Base-by-base conservation (phyloP, 2,329 filamentous ascomycete species). In the Zymoseptoria ardabiliae region DNA sequence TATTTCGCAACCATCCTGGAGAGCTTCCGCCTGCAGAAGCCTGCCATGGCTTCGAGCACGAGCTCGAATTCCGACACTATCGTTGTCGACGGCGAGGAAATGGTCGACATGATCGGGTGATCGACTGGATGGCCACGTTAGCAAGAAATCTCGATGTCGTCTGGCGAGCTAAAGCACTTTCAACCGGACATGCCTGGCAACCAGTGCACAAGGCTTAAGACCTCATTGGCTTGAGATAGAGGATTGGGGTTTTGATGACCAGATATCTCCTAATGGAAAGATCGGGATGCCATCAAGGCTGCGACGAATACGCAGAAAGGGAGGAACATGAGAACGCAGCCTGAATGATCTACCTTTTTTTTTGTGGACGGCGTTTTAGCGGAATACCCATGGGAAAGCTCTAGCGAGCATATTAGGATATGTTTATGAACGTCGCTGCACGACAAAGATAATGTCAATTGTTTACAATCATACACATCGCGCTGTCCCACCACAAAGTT, bases 31-130 rank as follows among this genome's bases (percentile, higher is more conserved):
- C 35, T 45, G 35, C 35, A 45, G 5, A 45, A 45, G 35, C 13
- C 13, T 45, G 4, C 17, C 13, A 7, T 45, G 13, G 19, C 28
- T 45, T 41, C 41, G 19, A 56, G 17, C 17, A 3, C 28, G n/a
- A 21, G 45, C 5, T 50, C 53, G 7, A 45, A 48, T 2, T 23
- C 35, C n/a, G 55, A 58, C 48, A 55, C 30, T 22, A 35, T 64
- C 48, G 25, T 58, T 22, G 56, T 65, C 51, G 62, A 64, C 22
- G 64, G 59, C 30, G 64, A 66, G 54, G 61, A 66, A 54, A 51
- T 67, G 22, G 52, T 65, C 55, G 65, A 67, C 55, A 67, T 67
- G 65, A 65, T 67, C 53, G 65, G 63, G n/a, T 66, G 61, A 66
- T 41, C 20, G 35, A 41, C 17, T 4, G 35, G 35, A 17, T 6